Evolutionary conservation across 108 stramenopile species (phyloP).

Genomic region (Hondaea fermentalgiana): DNA sequence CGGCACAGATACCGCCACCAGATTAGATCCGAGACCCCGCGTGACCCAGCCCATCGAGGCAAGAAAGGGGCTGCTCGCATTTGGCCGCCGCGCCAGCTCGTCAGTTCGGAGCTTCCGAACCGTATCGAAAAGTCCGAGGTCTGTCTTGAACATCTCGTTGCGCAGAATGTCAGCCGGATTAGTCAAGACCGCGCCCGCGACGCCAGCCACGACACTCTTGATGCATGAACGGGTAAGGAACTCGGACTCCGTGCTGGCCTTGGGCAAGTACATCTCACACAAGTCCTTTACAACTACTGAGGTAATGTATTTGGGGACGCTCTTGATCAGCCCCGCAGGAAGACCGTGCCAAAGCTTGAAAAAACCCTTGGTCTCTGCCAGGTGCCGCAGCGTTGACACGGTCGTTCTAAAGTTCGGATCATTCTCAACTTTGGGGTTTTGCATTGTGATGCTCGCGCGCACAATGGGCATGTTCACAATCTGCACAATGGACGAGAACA

Average conservation of each 20-base stretch:
- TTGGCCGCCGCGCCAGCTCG: conserved; percentile 41
- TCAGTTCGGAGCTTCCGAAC: conserved; percentile 43
- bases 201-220: conserved; percentile 76
- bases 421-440: conserved; percentile 53
- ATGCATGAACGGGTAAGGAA: conserved; percentile 62
- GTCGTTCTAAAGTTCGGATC: conserved; percentile 58
- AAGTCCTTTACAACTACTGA: conserved; percentile 82
- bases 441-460: conserved; percentile 74
- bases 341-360: conserved; percentile 80
- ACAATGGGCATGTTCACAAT: conserved; percentile 87
- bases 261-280: conserved; percentile 52
- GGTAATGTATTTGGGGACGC: conserved; percentile 93
- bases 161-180: conserved; percentile 94
- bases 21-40: conserved; percentile 42
- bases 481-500: conserved; percentile 66
- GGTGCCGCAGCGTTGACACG: conserved; percentile 56
- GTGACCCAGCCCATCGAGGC: conserved; percentile 70
- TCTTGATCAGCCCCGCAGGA: conserved; percentile 84
- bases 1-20: conserved; percentile 87
- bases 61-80: conserved; percentile 36
- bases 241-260: conserved; percentile 1
- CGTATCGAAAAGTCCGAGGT: conserved; percentile 55
- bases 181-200: conserved; percentile 88
- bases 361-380: conserved; percentile 56
- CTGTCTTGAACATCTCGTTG: conserved; percentile 98